Evolutionary conservation across 768 basidiomycete species (phyloP).

Genomic region (Baorangia bicolor): DNA sequence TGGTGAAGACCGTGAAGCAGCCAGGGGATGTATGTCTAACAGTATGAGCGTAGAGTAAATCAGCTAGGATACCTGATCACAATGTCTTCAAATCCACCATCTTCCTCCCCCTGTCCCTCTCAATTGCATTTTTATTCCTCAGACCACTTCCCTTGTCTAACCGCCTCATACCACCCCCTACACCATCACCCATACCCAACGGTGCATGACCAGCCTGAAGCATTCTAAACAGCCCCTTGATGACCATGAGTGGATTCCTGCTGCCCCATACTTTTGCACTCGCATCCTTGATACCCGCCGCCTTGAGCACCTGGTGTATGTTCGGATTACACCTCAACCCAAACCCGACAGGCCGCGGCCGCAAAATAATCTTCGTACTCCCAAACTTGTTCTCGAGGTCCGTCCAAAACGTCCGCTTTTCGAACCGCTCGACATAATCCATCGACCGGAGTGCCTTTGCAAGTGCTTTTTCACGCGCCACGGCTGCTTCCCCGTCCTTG

Average conservation of each 20-base stretch:
- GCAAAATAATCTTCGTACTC: slow-evolving; percentile 72
- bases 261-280: slow-evolving; percentile 96
- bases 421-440: slow-evolving; percentile 93
- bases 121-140: slow-evolving; percentile 63
- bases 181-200: slow-evolving; percentile 83
- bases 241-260: slow-evolving; percentile 69
- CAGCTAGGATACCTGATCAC: slow-evolving; percentile 4
- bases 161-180: slow-evolving; percentile 70
- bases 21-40: neutral
- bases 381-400: slow-evolving; percentile 82
- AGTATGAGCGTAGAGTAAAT: neutral
- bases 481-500: slow-evolving; percentile 58
- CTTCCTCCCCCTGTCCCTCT: slow-evolving; percentile 80
- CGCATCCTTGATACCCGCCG: slow-evolving; percentile 92
- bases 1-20: too few relatives aligned
- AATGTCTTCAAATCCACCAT: slow-evolving; percentile 65
- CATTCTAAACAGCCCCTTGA: slow-evolving; percentile 82
- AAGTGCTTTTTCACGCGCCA: slow-evolving; percentile 59
- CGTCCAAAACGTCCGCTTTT: slow-evolving; percentile 93
- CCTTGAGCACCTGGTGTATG: slow-evolving; percentile 85
- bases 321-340: slow-evolving; percentile 88
- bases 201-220: slow-evolving; percentile 84
- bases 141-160: slow-evolving; percentile 74
- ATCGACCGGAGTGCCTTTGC: slow-evolving; percentile 75
- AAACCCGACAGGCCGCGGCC: slow-evolving; percentile 86